Base-by-base conservation (phyloP, 495 filamentous ascomycete genomes). In the Hypoxylon crocopeplum region DNA sequence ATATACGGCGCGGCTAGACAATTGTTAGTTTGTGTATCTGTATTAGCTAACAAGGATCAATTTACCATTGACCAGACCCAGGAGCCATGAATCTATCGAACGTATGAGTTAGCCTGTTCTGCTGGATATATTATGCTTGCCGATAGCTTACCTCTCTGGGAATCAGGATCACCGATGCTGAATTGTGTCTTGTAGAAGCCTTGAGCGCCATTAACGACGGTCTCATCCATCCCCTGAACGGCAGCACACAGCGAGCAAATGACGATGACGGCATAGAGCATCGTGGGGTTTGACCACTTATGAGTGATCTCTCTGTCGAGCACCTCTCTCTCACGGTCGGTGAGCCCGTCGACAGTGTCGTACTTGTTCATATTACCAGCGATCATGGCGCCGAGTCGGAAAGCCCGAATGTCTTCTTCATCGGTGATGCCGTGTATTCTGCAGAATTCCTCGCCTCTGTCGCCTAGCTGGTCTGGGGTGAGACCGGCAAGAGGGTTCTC, bases 151-250 rank as follows among this genome's bases (percentile, higher is more conserved):
- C 67, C 64, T 52, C 69, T 59, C 48, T 66, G 52, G 21, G 64
- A 70, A 1, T 71, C 56, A 8, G 70, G 56, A 49, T 79, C 63
- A n/a, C 77, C 79, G 45, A 92, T 90, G 19, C 88, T 87, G 56
- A 91, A 91, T 56, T 89, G 81, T 7, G 67, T 69, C 20, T 80
- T 73, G 62, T 88, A 91, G 63, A 88, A 87, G 1, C 84, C 75
- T 56, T 91, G 87, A 2, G 88, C 89, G 37, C 88, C 90, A 57
- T 91, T 92, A 63, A 90, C 87, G 54, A 89, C 88, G 0, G 89
- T 91, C 68, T 93, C 88, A 59, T 91, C 86, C 86, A 84, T 84
- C 5, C 82, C 51, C 34, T 88, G 84, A 3, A 83, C 80, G 27
- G 79, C 82, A 6, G 84, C 83, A 38, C 75, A 76, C 4, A 78